Conservation (phyloP, 2,329 filamentous ascomycete species). For the Verticillium tricorpus region DNA sequence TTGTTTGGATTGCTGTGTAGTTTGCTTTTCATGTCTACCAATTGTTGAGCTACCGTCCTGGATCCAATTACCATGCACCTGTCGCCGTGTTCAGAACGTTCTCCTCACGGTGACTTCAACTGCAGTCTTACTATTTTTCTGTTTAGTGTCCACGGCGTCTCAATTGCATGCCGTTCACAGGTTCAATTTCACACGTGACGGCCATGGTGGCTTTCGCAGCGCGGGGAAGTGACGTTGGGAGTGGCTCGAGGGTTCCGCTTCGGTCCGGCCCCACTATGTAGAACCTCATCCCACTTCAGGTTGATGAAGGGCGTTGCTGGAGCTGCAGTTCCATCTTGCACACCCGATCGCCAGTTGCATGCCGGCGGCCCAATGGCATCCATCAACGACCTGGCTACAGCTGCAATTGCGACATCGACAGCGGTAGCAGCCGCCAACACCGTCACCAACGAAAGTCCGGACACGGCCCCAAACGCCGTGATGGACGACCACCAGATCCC, state of each 20-base stretch:
- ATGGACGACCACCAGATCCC: background rate
- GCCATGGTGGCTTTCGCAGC: too few species aligned
- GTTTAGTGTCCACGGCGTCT: too few species aligned
- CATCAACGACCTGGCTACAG: slow-evolving; percentile 45
- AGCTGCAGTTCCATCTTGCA: background rate
- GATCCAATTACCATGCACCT: background rate
- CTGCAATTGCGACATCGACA: slow-evolving; percentile 37
- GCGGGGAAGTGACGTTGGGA: too few species aligned
- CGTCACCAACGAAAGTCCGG: background rate
- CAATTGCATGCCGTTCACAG: background rate
- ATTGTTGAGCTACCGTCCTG: background rate
- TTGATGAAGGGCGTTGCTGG: background rate
- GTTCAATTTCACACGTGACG: too few species aligned
- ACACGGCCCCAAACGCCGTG: background rate
- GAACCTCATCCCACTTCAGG: background rate
- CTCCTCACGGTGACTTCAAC: too few species aligned
- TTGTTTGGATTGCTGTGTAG: background rate
- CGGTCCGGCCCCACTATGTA: too few species aligned
- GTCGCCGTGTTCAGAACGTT: too few species aligned
- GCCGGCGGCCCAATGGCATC: slow-evolving; percentile 32
- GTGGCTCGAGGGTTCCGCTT: too few species aligned
- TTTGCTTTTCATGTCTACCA: background rate
- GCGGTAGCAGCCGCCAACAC: slow-evolving; percentile 15
- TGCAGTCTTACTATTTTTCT: too few species aligned
- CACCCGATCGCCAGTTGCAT: background rate